Percentiles rank a stretch among this genome's conserved stretches.
Conservation (phyloP, 2,329 filamentous ascomycete genomes). For the Diaporthe humulicola region DNA sequence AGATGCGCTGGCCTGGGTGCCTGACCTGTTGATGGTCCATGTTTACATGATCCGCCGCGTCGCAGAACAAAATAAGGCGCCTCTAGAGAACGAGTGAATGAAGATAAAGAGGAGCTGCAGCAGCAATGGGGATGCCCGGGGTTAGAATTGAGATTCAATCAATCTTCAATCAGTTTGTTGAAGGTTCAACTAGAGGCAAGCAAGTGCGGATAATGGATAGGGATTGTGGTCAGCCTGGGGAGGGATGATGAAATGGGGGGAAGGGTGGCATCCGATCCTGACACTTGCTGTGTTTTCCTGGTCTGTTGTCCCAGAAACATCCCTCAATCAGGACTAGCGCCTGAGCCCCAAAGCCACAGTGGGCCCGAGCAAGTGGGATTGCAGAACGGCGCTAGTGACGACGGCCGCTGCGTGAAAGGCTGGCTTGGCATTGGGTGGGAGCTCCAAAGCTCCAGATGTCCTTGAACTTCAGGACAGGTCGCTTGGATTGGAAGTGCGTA, state of each 20-base stretch:
- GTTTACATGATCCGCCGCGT: conserved; percentile 48
- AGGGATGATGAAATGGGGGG: conserved; percentile 11
- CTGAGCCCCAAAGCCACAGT: conserved; percentile 28
- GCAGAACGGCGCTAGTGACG: conserved; percentile 1
- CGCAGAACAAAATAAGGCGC: not conserved
- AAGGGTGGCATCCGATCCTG: not conserved
- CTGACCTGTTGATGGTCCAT: conserved; percentile 53
- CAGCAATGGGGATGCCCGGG: not conserved
- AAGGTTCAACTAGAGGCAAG: not conserved
- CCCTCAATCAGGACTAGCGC: conserved; percentile 1
- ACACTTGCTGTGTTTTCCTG: conserved; percentile 24
- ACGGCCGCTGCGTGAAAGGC: conserved; percentile 5
- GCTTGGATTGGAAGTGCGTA: conserved; percentile 41
- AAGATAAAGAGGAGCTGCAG: not conserved
- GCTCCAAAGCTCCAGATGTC: conserved; percentile 25
- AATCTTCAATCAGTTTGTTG: not conserved
- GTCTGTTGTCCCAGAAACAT: conserved; percentile 18
- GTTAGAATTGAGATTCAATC: not conserved
- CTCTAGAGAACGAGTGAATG: not conserved
- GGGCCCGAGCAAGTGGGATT: conserved; percentile 8
- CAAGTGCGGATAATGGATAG: not conserved
- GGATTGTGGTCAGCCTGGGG: not conserved
- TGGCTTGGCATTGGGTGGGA: conserved; percentile 15
- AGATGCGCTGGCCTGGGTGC: conserved; percentile 41
- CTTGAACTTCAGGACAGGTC: conserved; percentile 45